Base-by-base conservation (phyloP, 1,139 yeast genomes). In the Kodamaea ohmeri region DNA sequence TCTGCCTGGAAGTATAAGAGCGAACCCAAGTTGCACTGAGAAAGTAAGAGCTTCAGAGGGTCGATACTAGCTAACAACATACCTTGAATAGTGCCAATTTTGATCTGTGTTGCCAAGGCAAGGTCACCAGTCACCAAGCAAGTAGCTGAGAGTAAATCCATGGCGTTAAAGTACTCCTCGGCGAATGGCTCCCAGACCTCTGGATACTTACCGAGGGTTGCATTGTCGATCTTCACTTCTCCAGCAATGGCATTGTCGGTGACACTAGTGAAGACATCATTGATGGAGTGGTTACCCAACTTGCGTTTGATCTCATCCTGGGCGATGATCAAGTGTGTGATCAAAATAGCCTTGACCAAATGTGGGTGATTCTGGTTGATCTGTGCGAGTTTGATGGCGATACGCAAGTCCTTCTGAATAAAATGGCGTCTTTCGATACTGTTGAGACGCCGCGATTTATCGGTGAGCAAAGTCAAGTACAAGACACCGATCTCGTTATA, bases 21-120 rank as follows among this genome's bases (percentile, higher is more conserved):
- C 2, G 92, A 78, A 1, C 89, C 95, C 31, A 83, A 63, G 53
- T 85, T 84, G 43, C 86, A 83, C 51, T 80, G 83, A 1, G 84
- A 76, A 51, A 82, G 63, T 29, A 85, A 59, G 29, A 82, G 64
- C 48, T 81, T 84, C 25, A 81, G 80, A 0, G 84, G 77, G 17
- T 80, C 80, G 48, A 77, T 76, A 32, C 83, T 86, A 0, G 90
- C 85, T 48, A 76, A 62, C 11, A 81, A 65, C 94, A 84, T 85
- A 72, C 86, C 75, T 51, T 80, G 80, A 7, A 85, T 80, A 44
- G 87, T 78, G 17, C 83, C 73, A 43, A 80, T 67, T 49, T 82
- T 83, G 32, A 84, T 72, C 40, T 76, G 68, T 16, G 81, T 63
- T 0, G 94, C 90, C 42, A 76, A 65, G 16, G 75, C 66, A 38